Evolutionary conservation across 768 basidiomycete genomes (phyloP).

Genomic region (Amanita muscaria): DNA sequence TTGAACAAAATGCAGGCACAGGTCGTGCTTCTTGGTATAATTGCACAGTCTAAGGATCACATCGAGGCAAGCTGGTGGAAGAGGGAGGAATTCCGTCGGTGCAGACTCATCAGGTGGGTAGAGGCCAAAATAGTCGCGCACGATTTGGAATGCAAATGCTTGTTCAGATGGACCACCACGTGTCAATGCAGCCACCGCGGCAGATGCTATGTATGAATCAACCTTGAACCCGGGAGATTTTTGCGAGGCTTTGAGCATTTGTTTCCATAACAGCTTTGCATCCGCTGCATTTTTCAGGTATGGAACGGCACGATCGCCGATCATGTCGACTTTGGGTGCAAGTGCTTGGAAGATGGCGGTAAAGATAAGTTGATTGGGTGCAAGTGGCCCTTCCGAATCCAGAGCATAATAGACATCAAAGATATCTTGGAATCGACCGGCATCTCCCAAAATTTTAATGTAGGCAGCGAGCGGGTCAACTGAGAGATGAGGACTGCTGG

Average conservation of each 20-base stretch:
- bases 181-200: slow-evolving; percentile 46
- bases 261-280: slow-evolving; percentile 63
- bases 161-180: slow-evolving; percentile 52
- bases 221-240: slow-evolving; percentile 36
- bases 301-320: slow-evolving; percentile 18
- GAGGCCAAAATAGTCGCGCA: slow-evolving; percentile 56
- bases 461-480: slow-evolving; percentile 48
- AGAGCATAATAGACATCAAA: slow-evolving; percentile 71
- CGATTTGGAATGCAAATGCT: slow-evolving; percentile 56
- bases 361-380: slow-evolving; percentile 53
- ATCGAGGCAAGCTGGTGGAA: slow-evolving; percentile 41
- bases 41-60: slow-evolving; percentile 52
- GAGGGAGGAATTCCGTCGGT: slow-evolving; percentile 28
- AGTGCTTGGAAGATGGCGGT: slow-evolving; percentile 57
- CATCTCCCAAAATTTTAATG: slow-evolving; percentile 56
- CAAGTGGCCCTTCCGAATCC: slow-evolving; percentile 52
- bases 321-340: slow-evolving; percentile 18
- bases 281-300: slow-evolving; percentile 45
- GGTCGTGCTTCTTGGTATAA: slow-evolving; percentile 32
- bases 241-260: slow-evolving; percentile 45
- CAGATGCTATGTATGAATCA: slow-evolving; percentile 44
- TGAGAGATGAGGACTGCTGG: slow-evolving; percentile 38
- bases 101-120: slow-evolving; percentile 34
- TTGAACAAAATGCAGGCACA: slow-evolving; percentile 49
- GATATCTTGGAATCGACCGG: slow-evolving; percentile 52